These are phyloP conservation scores for Boletus vinaceobasis DNA, from an alignment of 768 basidiomycete genomes.

Conservation along the genomic window DNA sequence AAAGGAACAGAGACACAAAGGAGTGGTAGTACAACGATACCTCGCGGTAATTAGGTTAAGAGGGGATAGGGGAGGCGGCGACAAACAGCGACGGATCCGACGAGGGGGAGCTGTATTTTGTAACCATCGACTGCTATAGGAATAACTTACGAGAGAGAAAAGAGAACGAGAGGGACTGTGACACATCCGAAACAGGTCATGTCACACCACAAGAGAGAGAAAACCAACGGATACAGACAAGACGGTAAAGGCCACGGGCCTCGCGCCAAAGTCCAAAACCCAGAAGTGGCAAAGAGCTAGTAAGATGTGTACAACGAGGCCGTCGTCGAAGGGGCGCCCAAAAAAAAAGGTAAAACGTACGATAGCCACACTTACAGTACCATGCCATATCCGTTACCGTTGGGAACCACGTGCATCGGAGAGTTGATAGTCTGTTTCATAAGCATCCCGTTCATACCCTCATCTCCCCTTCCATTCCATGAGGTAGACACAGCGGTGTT, in stretches of 20 bases:
- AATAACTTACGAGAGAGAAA: constrained; percentile 5
- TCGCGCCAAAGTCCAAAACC: constrained; percentile 15
- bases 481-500: constrained; percentile 23
- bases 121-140: constrained; percentile 15
- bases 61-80: neutral
- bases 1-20: constrained; percentile 12
- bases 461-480: constrained; percentile 27
- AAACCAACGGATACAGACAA: constrained; percentile 14
- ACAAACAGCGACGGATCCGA: constrained; percentile 1
- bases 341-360: constrained; percentile 7
- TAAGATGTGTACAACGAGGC: constrained; percentile 10
- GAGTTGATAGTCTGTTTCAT: constrained; percentile 34
- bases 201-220: constrained; percentile 7
- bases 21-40: constrained; percentile 26
- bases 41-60: constrained; percentile 14
- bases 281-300: constrained; percentile 6
- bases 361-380: constrained; percentile 31
- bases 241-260: constrained; percentile 7
- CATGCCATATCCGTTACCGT: constrained; percentile 36
- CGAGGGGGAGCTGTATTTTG: constrained; percentile 1
- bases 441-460: constrained; percentile 33
- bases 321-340: neutral
- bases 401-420: constrained; percentile 39
- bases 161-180: constrained; percentile 5
- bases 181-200: constrained; percentile 15